Evolutionary conservation across 768 basidiomycete genomes (phyloP).

Genomic region (Hygrophoropsis aurantiaca): DNA sequence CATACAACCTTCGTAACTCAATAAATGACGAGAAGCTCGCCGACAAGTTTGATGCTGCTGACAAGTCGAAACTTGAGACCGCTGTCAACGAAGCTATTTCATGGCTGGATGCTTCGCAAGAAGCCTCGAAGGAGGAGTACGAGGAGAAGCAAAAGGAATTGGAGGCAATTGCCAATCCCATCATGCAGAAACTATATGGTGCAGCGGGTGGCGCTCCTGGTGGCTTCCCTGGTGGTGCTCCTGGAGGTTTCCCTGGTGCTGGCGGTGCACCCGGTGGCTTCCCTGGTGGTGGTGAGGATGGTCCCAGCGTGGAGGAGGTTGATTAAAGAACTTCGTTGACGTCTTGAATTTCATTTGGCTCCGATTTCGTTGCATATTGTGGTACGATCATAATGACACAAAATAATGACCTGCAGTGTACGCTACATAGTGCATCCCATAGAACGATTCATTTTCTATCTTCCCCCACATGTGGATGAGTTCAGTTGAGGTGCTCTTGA

Average conservation of each 20-base stretch:
- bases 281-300: slow-evolving; percentile 73
- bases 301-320: slow-evolving; percentile 91
- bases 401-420: slow-evolving; percentile 31
- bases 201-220: slow-evolving; percentile 53
- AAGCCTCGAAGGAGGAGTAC: slow-evolving; percentile 93
- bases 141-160: slow-evolving; percentile 92
- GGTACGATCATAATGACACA: slow-evolving; percentile 27
- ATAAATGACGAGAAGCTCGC: slow-evolving; percentile 82
- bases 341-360: slow-evolving; percentile 13
- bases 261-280: slow-evolving; percentile 71
- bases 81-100: slow-evolving; percentile 81
- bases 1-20: slow-evolving; percentile 94
- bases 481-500: too few species aligned
- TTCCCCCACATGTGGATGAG: neutral
- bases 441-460: slow-evolving; percentile 19
- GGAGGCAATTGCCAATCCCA: slow-evolving; percentile 77
- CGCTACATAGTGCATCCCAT: slow-evolving; percentile 27
- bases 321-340: slow-evolving; percentile 47
- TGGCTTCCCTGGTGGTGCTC: slow-evolving; percentile 59
- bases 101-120: slow-evolving; percentile 86
- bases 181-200: slow-evolving; percentile 72
- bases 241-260: slow-evolving; percentile 39
- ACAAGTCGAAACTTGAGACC: slow-evolving; percentile 81
- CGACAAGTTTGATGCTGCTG: slow-evolving; percentile 81
- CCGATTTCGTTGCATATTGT: slow-evolving; percentile 17